Evolutionary conservation across 2,329 filamentous ascomycete genomes (phyloP).

Genomic region (Diaporthe australafricana): DNA sequence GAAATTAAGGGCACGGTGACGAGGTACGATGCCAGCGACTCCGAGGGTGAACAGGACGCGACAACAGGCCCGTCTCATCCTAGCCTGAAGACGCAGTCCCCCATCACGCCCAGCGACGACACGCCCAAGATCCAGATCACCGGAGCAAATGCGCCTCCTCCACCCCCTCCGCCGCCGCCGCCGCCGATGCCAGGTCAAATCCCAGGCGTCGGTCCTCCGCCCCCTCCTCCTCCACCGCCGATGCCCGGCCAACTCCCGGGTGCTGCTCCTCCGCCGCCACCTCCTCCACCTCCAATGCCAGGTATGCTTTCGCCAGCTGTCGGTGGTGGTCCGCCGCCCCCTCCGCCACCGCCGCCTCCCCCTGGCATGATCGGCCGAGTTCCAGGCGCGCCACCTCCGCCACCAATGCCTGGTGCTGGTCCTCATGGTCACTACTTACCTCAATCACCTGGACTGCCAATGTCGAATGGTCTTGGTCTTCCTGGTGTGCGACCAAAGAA

Average conservation of each 20-base stretch:
- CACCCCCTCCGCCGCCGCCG: conserved; percentile 53
- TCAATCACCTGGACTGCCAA: conserved; percentile 67
- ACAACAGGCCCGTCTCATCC: conserved; percentile 82
- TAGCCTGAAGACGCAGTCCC: conserved; percentile 78
- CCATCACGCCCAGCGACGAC: conserved; percentile 74
- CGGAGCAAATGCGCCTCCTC: conserved; percentile 50
- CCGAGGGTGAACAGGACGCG: conserved; percentile 74
- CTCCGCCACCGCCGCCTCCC: conserved; percentile 56
- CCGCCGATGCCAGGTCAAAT: conserved; percentile 47
- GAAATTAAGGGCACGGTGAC: conserved; percentile 83
- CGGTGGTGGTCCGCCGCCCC: conserved; percentile 47
- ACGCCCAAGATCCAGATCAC: conserved; percentile 71
- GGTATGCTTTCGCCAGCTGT: conserved; percentile 36
- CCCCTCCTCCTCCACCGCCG: conserved; percentile 58
- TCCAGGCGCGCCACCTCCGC: conserved; percentile 34
- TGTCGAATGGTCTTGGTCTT: conserved; percentile 72
- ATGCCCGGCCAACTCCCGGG: conserved; percentile 57
- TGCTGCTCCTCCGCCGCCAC: conserved; percentile 58
- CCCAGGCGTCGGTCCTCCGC: conserved; percentile 46
- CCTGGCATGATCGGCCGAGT: conserved; percentile 52
- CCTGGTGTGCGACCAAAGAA: conserved; percentile 93
- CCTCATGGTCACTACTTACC: conserved; percentile 81
- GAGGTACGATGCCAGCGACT: conserved; percentile 78
- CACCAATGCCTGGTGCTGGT: conserved; percentile 70
- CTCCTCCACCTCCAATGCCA: conserved; percentile 58